Percentiles rank a stretch among this genome's conserved stretches.
phyloP scores from a whole-genome alignment of 495 filamentous ascomycete genomes.

The Penicillium samsonianum region DNA sequence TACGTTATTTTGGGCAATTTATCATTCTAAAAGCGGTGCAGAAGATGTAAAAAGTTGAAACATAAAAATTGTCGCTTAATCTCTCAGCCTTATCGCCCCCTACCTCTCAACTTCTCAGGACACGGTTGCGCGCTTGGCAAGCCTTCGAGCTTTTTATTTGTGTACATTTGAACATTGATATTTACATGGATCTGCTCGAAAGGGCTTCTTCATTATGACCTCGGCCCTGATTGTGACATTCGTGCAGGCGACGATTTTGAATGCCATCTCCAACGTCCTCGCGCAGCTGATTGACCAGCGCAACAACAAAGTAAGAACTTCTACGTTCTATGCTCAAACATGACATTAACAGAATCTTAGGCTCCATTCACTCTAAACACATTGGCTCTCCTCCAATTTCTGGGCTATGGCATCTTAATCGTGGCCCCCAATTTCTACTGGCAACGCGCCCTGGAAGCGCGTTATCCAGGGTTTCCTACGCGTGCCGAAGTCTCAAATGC shows the following conservation, averaged over 20 bases:
- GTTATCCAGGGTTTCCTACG: slow-evolving; percentile 50
- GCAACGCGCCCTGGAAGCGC: slow-evolving; percentile 63
- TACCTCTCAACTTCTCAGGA: slow-evolving; percentile 17
- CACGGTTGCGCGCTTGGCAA: slow-evolving; percentile 38
- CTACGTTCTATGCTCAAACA: neutral
- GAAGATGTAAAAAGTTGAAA: neutral
- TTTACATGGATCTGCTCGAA: neutral
- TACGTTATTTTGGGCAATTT: neutral
- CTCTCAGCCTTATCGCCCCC: slow-evolving; percentile 9
- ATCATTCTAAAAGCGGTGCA: neutral
- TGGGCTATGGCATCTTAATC: slow-evolving; percentile 71
- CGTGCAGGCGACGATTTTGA: slow-evolving; percentile 70
- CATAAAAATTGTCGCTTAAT: slow-evolving; percentile 11
- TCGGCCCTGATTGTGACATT: slow-evolving; percentile 65
- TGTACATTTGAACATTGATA: neutral
- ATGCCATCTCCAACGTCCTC: slow-evolving; percentile 74
- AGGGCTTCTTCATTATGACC: slow-evolving; percentile 21
- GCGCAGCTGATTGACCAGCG: slow-evolving; percentile 78
- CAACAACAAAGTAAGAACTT: slow-evolving; percentile 55
- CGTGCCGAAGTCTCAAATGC: slow-evolving; percentile 26
- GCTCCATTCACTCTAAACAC: slow-evolving; percentile 54
- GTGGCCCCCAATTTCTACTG: slow-evolving; percentile 87
- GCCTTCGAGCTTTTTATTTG: too few relatives aligned
- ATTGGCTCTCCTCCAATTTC: slow-evolving; percentile 72
- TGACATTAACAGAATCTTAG: slow-evolving; percentile 13